phyloP scores from a whole-genome alignment of 345 rosid species.

The Viola odorata region DNA sequence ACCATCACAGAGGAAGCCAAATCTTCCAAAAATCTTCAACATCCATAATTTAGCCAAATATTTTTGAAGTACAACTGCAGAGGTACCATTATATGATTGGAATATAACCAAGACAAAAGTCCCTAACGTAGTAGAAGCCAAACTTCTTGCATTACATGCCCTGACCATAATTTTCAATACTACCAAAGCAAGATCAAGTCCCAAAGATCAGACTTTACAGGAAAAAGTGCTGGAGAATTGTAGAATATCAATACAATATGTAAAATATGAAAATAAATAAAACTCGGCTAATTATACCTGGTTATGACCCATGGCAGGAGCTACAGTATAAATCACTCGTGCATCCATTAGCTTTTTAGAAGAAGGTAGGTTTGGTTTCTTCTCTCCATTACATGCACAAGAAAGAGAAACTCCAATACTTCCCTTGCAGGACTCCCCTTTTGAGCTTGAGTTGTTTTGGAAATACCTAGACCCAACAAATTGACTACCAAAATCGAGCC shows the following conservation, averaged over 20 bases:
- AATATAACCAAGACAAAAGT: no score
- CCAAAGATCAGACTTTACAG: background rate
- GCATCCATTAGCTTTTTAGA: constrained; percentile 38
- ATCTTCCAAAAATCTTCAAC: no score
- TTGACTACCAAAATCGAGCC: constrained; percentile 4
- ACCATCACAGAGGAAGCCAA: no score
- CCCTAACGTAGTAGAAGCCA: no score
- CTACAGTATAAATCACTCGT: constrained; percentile 60
- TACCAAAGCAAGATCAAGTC: no score
- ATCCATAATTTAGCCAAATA: no score
- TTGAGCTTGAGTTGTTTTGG: background rate
- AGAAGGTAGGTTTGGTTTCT: constrained; percentile 28
- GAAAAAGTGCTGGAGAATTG: no score
- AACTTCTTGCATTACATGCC: no score
- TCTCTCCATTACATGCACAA: constrained; percentile 33
- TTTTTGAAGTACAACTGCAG: no score
- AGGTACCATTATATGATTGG: no score
- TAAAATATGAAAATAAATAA: no score
- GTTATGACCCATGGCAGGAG: constrained; percentile 90
- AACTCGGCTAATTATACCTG: constrained; percentile 34
- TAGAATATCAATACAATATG: background rate
- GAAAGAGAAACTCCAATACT: constrained; percentile 19
- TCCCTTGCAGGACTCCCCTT: constrained; percentile 14
- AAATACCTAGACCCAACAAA: constrained; percentile 5
- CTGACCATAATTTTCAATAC: no score